A percentile compares a stretch with the other conserved stretches of the same genome.
Conservation (phyloP, 1,284 basidiomycete species). For the Ceratobasidium sp. region DNA sequence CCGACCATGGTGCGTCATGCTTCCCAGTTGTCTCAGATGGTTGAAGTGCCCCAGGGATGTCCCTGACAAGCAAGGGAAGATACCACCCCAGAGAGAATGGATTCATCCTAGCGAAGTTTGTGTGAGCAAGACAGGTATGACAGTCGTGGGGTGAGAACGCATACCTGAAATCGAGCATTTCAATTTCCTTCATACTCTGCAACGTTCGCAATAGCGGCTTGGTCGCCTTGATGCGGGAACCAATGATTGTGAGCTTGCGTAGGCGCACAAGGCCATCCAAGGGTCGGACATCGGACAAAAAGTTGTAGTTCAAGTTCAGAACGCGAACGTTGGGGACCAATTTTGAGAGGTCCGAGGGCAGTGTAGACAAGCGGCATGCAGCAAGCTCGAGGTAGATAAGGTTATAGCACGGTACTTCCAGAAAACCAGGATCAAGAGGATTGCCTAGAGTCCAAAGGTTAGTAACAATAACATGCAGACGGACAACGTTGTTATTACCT, state of each 20-base stretch:
- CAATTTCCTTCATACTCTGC: constrained; percentile 73
- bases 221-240: constrained; percentile 76
- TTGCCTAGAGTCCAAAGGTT: constrained; percentile 49
- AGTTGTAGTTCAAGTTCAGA: constrained; percentile 96
- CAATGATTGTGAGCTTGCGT: constrained; percentile 84
- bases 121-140: constrained; percentile 11
- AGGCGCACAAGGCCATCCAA: constrained; percentile 76
- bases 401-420: constrained; percentile 78
- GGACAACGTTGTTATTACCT: constrained; percentile 59
- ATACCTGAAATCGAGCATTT: constrained; percentile 90
- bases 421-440: constrained; percentile 51
- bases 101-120: constrained; percentile 74
- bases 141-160: constrained; percentile 46
- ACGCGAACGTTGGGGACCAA: constrained; percentile 88
- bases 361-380: constrained; percentile 80
- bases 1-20: constrained; percentile 61
- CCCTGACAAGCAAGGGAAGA: constrained; percentile 78
- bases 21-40: constrained; percentile 57
- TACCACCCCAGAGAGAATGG: constrained; percentile 95
- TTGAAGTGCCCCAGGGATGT: constrained; percentile 68
- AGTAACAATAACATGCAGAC: constrained; percentile 10
- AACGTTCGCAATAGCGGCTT: constrained; percentile 75
- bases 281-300: constrained; percentile 67
- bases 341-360: constrained; percentile 72
- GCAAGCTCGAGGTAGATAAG: constrained; percentile 93